Conservation (phyloP, 169 alveolate genomes). For the Plasmodium inui region DNA sequence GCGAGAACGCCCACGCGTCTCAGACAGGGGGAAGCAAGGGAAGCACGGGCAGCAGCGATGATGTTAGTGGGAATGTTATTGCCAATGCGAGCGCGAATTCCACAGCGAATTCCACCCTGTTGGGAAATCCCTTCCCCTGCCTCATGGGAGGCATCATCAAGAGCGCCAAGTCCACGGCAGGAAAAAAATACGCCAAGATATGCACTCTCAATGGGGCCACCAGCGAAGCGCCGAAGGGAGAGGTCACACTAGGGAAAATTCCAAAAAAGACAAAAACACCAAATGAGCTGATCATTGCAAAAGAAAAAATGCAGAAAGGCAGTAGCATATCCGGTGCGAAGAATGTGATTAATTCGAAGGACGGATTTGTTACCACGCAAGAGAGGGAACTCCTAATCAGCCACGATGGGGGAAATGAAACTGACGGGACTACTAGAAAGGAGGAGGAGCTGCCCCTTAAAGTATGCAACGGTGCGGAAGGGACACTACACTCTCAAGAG, state of each 20-base stretch:
- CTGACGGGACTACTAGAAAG: background rate
- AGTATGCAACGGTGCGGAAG: background rate
- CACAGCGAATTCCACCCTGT: background rate
- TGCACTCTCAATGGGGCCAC: background rate
- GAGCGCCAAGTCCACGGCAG: background rate
- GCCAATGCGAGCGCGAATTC: too few relatives aligned
- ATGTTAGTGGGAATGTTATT: background rate
- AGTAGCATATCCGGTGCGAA: background rate
- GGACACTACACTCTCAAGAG: background rate
- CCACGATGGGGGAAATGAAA: background rate
- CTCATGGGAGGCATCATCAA: constrained; percentile 4
- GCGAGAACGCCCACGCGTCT: background rate
- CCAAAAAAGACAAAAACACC: background rate
- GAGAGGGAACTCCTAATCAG: background rate
- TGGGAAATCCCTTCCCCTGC: background rate
- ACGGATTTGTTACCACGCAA: background rate
- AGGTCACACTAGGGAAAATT: background rate
- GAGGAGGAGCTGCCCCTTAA: background rate
- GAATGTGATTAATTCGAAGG: background rate
- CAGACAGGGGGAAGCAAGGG: background rate
- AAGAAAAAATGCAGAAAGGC: background rate
- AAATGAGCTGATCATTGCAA: background rate
- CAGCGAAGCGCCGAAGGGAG: background rate
- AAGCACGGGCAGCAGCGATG: background rate
- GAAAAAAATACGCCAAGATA: background rate